phyloP scores from a whole-genome alignment of 2,329 filamentous ascomycete species.

The Lecanoromycetidae sp. region DNA sequence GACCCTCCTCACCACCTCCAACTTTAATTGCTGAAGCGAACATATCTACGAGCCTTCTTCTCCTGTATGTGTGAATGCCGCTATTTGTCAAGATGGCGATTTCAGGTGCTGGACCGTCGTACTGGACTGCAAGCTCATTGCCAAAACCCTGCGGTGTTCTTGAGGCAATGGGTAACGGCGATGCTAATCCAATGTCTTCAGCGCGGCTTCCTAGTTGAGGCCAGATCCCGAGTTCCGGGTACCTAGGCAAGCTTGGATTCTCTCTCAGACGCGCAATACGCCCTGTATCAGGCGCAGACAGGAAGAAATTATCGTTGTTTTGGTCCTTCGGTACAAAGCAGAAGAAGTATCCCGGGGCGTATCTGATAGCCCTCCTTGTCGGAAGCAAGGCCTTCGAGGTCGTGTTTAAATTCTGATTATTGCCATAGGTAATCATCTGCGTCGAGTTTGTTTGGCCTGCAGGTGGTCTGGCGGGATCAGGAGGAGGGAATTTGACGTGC shows the following conservation, averaged over 20 bases:
- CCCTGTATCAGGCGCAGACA: constrained; percentile 77
- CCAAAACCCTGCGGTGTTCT: constrained; percentile 66
- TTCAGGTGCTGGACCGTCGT: constrained; percentile 68
- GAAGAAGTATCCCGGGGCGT: constrained; percentile 82
- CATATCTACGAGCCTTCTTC: constrained; percentile 77
- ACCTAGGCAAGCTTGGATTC: constrained; percentile 44
- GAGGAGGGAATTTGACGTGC: constrained; percentile 85
- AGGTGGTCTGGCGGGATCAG: constrained; percentile 27
- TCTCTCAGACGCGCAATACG: constrained; percentile 53
- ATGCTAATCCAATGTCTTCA: constrained; percentile 68
- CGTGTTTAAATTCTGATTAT: constrained; percentile 35
- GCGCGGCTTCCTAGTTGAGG: constrained; percentile 61
- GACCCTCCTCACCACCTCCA: constrained; percentile 61
- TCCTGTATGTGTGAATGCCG: constrained; percentile 74
- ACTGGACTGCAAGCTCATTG: constrained; percentile 94
- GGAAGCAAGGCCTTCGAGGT: constrained; percentile 23
- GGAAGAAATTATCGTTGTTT: constrained; percentile 60
- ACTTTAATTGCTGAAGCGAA: constrained; percentile 72
- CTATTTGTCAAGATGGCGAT: constrained; percentile 85
- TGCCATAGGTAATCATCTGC: constrained; percentile 23
- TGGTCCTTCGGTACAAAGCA: constrained; percentile 61
- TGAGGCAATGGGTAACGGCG: constrained; percentile 58
- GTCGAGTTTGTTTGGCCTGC: constrained; percentile 21
- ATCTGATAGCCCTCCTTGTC: constrained; percentile 37
- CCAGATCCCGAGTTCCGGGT: constrained; percentile 70